phyloP scores from a whole-genome alignment of 441 rosid species.

The Adansonia grandidieri region DNA sequence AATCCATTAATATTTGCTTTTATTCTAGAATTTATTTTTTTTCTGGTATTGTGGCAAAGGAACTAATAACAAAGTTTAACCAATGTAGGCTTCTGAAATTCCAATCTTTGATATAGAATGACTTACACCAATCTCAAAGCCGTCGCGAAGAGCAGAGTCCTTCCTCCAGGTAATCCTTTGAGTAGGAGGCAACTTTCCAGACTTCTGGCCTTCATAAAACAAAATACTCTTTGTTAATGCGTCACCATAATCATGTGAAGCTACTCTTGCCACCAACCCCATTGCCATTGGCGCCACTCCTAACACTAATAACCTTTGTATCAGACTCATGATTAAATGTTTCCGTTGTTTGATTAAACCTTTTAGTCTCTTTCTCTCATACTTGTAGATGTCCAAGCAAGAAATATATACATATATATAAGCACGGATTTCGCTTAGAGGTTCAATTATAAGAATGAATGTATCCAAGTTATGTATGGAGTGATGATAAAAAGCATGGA shows the following conservation, averaged over 20 bases:
- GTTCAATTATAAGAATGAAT: not conserved
- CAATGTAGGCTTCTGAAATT: too few species aligned
- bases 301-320: not conserved
- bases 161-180: constrained; percentile 53
- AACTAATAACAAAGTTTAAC: too few species aligned
- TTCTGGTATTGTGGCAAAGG: too few species aligned
- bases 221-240: constrained; percentile 50
- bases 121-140: constrained; percentile 39
- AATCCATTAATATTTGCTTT: too few species aligned
- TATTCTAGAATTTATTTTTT: too few species aligned
- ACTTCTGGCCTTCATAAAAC: constrained; percentile 57
- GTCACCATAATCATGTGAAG: constrained; percentile 44
- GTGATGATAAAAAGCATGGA: not conserved
- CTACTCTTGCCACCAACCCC: constrained; percentile 13
- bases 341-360: not conserved
- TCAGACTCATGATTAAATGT: not conserved
- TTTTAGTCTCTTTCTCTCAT: not conserved
- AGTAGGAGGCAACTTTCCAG: constrained; percentile 41
- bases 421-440: not conserved
- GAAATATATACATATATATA: not conserved
- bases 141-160: constrained; percentile 50
- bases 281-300: constrained; percentile 11
- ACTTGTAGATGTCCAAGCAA: not conserved
- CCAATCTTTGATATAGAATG: not conserved
- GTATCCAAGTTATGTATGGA: not conserved